Conservation (phyloP, 179 eudicot genomes). For the Patellifolia procumbens region DNA sequence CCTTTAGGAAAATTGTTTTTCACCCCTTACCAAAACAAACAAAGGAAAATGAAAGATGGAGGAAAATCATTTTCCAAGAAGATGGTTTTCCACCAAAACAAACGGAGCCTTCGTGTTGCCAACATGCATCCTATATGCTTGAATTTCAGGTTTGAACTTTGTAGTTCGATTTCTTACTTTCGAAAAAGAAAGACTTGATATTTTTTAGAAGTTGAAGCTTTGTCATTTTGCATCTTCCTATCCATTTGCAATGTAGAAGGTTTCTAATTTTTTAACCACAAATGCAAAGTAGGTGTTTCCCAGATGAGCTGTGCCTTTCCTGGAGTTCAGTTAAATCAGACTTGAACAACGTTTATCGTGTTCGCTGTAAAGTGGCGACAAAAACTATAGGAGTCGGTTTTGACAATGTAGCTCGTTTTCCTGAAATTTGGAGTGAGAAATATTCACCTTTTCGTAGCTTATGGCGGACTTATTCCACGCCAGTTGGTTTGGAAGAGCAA, state of each 20-base stretch:
- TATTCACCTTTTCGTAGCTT: slow-evolving; percentile 19
- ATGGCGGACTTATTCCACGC: slow-evolving; percentile 38
- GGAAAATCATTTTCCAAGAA: too few relatives aligned
- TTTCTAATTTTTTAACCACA: neutral
- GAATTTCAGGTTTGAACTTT: neutral
- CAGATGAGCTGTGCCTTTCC: slow-evolving; percentile 36
- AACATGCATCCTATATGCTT: neutral
- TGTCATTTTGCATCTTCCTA: neutral
- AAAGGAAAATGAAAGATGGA: too few relatives aligned
- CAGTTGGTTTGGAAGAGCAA: slow-evolving; percentile 50
- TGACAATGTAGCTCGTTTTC: slow-evolving; percentile 24
- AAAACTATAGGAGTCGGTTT: slow-evolving; percentile 28
- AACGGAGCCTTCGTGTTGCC: neutral
- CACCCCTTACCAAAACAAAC: too few relatives aligned
- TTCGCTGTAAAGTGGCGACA: slow-evolving; percentile 32
- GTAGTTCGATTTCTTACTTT: neutral
- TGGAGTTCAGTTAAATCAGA: slow-evolving; percentile 26
- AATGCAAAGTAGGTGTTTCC: slow-evolving; percentile 33
- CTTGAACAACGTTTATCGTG: slow-evolving; percentile 1
- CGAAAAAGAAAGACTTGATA: slow-evolving; percentile 8
- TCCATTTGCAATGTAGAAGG: slow-evolving; percentile 1
- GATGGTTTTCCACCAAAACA: too few relatives aligned
- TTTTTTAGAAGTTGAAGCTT: neutral
- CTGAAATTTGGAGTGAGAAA: slow-evolving; percentile 32
- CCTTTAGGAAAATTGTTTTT: too few relatives aligned